phyloP scores from a whole-genome alignment of 225 moss, liverwort and hornwort species.

The Pseudisothecium myosuroides region DNA sequence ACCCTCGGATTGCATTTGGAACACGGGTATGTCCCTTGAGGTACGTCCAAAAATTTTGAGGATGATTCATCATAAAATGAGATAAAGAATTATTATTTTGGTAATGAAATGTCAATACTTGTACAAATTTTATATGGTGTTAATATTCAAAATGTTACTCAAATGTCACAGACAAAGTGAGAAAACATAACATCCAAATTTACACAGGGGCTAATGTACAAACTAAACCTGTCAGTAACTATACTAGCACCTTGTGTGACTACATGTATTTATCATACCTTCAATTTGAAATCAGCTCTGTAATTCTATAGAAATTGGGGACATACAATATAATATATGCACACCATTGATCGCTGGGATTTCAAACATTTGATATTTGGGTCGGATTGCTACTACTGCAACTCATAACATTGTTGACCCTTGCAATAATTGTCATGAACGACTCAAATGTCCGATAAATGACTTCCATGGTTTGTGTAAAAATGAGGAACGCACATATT shows the following conservation, averaged over 20 bases:
- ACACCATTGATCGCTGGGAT: background rate
- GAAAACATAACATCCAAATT: background rate
- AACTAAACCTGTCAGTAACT: background rate
- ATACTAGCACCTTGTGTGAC: too few species aligned
- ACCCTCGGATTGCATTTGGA: background rate
- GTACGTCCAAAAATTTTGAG: background rate
- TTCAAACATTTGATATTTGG: background rate
- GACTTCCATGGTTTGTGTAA: background rate
- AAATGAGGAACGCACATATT: background rate
- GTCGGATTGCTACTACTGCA: fast-evolving
- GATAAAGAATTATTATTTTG: background rate
- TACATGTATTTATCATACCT: background rate
- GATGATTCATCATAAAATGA: background rate
- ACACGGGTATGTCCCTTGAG: background rate
- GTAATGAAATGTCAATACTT: background rate
- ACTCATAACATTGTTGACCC: background rate
- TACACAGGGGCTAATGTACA: background rate
- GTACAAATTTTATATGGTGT: background rate
- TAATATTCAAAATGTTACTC: background rate
- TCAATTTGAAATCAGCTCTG: background rate
- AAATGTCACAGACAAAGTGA: background rate
- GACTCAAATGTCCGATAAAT: background rate
- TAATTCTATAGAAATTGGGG: background rate
- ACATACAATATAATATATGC: background rate
- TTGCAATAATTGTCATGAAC: background rate